Evolutionary conservation across 805 yeast genomes (phyloP), one percentile per base, ranked within the genome.

Genomic region (Wickerhamomyces mucosus): DNA sequence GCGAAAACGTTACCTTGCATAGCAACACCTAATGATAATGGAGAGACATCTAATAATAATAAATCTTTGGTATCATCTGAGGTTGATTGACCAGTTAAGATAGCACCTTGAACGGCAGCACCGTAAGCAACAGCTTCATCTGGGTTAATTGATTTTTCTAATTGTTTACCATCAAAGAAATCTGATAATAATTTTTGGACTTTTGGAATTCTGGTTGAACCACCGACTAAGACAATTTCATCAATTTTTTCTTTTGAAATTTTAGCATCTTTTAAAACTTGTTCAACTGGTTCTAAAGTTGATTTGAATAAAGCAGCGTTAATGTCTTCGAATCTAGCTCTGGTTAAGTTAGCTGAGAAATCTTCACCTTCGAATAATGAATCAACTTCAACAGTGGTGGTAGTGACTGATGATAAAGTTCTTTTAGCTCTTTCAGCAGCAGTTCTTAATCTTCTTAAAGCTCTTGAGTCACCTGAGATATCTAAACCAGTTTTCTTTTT

Each of bases 71-170:
- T 86, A 65, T 85, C 94, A 43, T 80, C 92, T 49, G 82, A 76
- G 45, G 85, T 78, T 42, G 84, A 74, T 65, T 72, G 86, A 71
- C 95, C 95, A 51, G 96, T 82, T 67, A 88, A 75, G 69, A 89
- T 84, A 61, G 96, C 96, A 72, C 95, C 97, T 74, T 88, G 96
- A 55, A 88, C 96, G 57, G 97, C 96, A 57, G 97, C 97, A 79
- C 96, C 96, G 75, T 85, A 85, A 57, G 96, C 96, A 64, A 86
- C 96, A 59, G 96, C 96, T 75, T 86, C 96, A 72, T 86, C 96
- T 50, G 96, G 96, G 86, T 86, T 86, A 67, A 86, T 88, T 48
- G 94, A 80, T 72, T 84, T 88, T 70, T 84, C 92, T 63, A 85
- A 82, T 67, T 84, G 88, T 75, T 88, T 88, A 65, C 96, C 96